Evolutionary conservation across 371 early-diverging fungal species (phyloP).

Genomic region (Lichtheimia ramosa): DNA sequence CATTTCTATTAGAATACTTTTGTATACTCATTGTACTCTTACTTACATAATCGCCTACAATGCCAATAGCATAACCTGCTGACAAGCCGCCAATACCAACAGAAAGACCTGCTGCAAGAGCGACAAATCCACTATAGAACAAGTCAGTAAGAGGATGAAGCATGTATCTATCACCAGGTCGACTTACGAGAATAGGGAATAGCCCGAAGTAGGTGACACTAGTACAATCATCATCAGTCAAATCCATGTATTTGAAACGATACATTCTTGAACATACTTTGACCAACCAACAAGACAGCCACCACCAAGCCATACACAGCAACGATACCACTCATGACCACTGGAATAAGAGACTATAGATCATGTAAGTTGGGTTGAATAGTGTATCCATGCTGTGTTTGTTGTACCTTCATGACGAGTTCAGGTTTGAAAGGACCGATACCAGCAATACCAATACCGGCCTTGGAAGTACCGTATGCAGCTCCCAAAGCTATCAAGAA

Average conservation of each 20-base stretch:
- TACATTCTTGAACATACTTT: conserved; percentile 53
- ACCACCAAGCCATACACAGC: conserved; percentile 91
- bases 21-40: conserved; percentile 1
- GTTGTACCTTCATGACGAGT: conserved; percentile 74
- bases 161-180: neutral
- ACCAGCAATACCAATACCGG: conserved; percentile 86
- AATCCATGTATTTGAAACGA: neutral
- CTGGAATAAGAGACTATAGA: conserved; percentile 72
- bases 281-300: conserved; percentile 77
- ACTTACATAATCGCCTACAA: conserved; percentile 89
- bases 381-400: neutral
- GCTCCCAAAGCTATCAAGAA: conserved; percentile 78
- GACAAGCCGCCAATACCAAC: conserved; percentile 89
- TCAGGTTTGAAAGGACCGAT: conserved; percentile 90
- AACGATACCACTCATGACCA: conserved; percentile 95
- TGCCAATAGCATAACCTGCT: conserved; percentile 91
- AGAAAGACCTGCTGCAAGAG: conserved; percentile 82
- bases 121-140: conserved; percentile 70
- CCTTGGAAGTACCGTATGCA: conserved; percentile 91
- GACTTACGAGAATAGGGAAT: conserved; percentile 45
- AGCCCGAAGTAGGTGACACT: conserved; percentile 58
- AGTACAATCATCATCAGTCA: neutral
- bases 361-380: neutral
- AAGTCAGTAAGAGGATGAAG: conserved; percentile 12
- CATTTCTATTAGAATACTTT: neutral